Percentiles rank a stretch among this genome's conserved stretches.
Conservation (phyloP, 2,329 filamentous ascomycete species). For the Diaporthe longicolla region DNA sequence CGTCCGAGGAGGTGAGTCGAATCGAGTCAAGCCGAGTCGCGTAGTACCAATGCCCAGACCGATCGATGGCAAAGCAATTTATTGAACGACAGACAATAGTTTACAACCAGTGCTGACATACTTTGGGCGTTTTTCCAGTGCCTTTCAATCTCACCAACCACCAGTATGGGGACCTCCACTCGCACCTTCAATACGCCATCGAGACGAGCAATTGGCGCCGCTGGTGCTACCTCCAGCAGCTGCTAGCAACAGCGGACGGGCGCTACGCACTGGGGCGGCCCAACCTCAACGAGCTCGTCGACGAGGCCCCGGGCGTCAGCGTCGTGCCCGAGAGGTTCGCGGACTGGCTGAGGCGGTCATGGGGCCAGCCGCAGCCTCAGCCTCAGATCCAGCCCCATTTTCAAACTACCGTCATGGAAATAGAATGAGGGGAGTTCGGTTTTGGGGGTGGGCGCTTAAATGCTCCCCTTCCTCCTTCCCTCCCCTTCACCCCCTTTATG, state of each 20-base stretch:
- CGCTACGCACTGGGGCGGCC: slow-evolving; percentile 74
- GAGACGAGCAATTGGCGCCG: slow-evolving; percentile 63
- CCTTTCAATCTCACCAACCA: slow-evolving; percentile 56
- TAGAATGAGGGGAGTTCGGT: slow-evolving; percentile 6
- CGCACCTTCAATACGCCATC: slow-evolving; percentile 58
- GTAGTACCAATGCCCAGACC: neutral
- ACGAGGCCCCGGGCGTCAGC: slow-evolving; percentile 53
- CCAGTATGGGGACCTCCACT: slow-evolving; percentile 57
- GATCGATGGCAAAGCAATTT: neutral
- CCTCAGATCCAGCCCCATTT: slow-evolving; percentile 30
- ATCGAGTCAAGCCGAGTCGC: slow-evolving; percentile 41
- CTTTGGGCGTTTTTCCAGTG: slow-evolving; percentile 48
- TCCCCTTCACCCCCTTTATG: neutral
- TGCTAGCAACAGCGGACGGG: slow-evolving; percentile 77
- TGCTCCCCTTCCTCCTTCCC: neutral
- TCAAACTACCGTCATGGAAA: slow-evolving; percentile 26
- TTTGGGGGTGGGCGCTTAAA: neutral
- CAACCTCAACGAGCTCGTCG: slow-evolving; percentile 70
- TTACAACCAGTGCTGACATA: slow-evolving; percentile 44
- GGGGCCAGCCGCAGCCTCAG: slow-evolving; percentile 50
- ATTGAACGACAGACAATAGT: neutral
- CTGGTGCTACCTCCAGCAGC: slow-evolving; percentile 69
- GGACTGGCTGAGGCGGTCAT: slow-evolving; percentile 67
- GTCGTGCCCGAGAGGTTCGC: slow-evolving; percentile 66
- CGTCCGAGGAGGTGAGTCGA: slow-evolving; percentile 63